Percentiles rank a stretch among this genome's conserved stretches.
phyloP scores from a whole-genome alignment of 2,329 filamentous ascomycete genomes.

The Elsinoe perseae region DNA sequence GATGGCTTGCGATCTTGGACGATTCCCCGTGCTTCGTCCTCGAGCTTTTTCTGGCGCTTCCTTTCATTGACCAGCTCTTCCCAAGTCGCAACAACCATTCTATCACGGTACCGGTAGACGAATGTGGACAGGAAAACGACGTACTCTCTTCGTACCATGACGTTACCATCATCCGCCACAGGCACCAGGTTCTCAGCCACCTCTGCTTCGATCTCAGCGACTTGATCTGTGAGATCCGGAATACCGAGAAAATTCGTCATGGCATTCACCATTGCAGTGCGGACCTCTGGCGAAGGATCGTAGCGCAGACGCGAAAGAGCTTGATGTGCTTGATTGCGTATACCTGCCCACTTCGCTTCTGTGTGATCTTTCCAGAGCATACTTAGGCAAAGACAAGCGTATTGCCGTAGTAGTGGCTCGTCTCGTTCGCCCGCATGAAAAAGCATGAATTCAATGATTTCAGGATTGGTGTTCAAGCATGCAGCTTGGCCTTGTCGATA shows the following conservation, averaged over 20 bases:
- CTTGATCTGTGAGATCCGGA: slow-evolving; percentile 82
- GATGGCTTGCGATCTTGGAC: slow-evolving; percentile 15
- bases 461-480: slow-evolving; percentile 77
- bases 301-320: slow-evolving; percentile 73
- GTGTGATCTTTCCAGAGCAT: slow-evolving; percentile 88
- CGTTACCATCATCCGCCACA: slow-evolving; percentile 89
- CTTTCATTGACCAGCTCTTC: slow-evolving; percentile 78
- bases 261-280: slow-evolving; percentile 86
- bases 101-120: slow-evolving; percentile 80
- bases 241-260: slow-evolving; percentile 92
- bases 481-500: slow-evolving; percentile 88
- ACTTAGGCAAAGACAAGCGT: slow-evolving; percentile 91
- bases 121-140: slow-evolving; percentile 91
- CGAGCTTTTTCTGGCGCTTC: slow-evolving; percentile 10
- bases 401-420: slow-evolving; percentile 83
- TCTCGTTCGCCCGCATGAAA: slow-evolving; percentile 75
- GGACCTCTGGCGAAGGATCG: slow-evolving; percentile 84
- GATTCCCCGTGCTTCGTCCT: neutral
- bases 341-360: slow-evolving; percentile 94
- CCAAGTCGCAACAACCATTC: slow-evolving; percentile 84
- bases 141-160: slow-evolving; percentile 87
- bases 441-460: slow-evolving; percentile 83
- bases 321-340: slow-evolving; percentile 74
- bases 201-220: slow-evolving; percentile 81
- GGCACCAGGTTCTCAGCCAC: slow-evolving; percentile 82